These are phyloP conservation scores for Pseudoturritis turrita DNA, from an alignment of 345 rosid genomes.

Conservation along the genomic window DNA sequence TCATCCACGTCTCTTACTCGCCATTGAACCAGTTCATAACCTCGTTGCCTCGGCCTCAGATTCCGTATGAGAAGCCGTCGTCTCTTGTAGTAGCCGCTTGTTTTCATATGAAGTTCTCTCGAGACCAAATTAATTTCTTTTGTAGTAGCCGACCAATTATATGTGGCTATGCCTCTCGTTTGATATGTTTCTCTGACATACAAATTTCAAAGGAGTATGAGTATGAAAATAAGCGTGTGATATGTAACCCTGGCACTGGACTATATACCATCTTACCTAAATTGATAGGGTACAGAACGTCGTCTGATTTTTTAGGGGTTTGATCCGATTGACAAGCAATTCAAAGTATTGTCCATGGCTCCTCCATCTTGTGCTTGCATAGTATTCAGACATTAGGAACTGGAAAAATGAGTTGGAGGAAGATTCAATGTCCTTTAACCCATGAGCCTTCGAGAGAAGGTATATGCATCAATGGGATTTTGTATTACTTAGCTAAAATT, in stretches of 20 bases:
- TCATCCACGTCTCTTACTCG: too few relatives aligned
- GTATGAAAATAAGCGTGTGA: neutral
- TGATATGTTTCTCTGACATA: neutral
- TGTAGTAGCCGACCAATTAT: neutral
- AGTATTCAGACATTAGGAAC: neutral
- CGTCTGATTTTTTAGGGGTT: neutral
- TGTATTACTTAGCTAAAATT: neutral
- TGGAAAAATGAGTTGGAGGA: neutral
- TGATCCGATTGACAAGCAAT: neutral
- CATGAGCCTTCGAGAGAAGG: neutral
- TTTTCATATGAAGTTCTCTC: too few relatives aligned
- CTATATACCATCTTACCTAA: neutral
- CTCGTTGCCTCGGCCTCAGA: too few relatives aligned
- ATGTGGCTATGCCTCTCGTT: neutral
- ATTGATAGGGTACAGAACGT: accelerated
- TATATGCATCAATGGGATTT: neutral
- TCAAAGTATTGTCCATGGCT: neutral
- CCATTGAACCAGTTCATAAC: too few relatives aligned
- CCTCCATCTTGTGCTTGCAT: too few relatives aligned
- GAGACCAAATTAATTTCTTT: too few relatives aligned
- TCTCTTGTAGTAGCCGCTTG: too few relatives aligned
- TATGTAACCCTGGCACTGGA: neutral
- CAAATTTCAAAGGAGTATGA: too few relatives aligned
- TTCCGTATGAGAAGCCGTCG: too few relatives aligned
- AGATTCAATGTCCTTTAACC: neutral